phyloP scores from a whole-genome alignment of 805 yeast genomes.

The Metschnikowia cerradonensis region DNA sequence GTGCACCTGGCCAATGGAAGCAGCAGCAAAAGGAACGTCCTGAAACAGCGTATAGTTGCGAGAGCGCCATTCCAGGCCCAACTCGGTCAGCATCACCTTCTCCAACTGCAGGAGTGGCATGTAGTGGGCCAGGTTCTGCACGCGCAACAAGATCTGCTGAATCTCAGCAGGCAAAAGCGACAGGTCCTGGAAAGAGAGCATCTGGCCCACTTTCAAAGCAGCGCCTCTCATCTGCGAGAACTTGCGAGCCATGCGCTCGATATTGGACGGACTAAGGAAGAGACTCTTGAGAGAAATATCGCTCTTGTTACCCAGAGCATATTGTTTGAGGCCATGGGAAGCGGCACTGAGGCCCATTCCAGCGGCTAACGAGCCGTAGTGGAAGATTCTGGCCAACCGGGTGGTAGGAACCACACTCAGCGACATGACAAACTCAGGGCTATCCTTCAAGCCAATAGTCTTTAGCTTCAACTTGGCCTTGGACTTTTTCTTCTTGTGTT shows the following conservation, averaged over 20 bases:
- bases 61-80: constrained; percentile 77
- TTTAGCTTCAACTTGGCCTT: constrained; percentile 12
- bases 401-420: constrained; percentile 80
- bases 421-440: constrained; percentile 42
- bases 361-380: constrained; percentile 90
- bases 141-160: constrained; percentile 72
- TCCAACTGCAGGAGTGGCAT: constrained; percentile 94
- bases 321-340: constrained; percentile 66
- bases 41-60: constrained; percentile 68
- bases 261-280: constrained; percentile 74
- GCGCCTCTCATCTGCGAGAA: constrained; percentile 98
- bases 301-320: constrained; percentile 48
- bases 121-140: constrained; percentile 92
- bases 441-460: constrained; percentile 19
- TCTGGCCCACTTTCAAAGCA: constrained; percentile 94
- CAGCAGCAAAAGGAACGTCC: constrained; percentile 92
- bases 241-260: constrained; percentile 83
- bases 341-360: constrained; percentile 85
- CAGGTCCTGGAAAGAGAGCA: constrained; percentile 91
- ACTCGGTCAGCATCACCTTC: constrained; percentile 62
- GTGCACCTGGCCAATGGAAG: constrained; percentile 97
- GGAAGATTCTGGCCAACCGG: constrained; percentile 83
- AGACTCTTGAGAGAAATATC: constrained; percentile 51
- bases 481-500: constrained; percentile 6
- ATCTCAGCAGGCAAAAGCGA: constrained; percentile 80